Base-by-base conservation (phyloP, 2,329 filamentous ascomycete species). In the Curvularia sp. region DNA sequence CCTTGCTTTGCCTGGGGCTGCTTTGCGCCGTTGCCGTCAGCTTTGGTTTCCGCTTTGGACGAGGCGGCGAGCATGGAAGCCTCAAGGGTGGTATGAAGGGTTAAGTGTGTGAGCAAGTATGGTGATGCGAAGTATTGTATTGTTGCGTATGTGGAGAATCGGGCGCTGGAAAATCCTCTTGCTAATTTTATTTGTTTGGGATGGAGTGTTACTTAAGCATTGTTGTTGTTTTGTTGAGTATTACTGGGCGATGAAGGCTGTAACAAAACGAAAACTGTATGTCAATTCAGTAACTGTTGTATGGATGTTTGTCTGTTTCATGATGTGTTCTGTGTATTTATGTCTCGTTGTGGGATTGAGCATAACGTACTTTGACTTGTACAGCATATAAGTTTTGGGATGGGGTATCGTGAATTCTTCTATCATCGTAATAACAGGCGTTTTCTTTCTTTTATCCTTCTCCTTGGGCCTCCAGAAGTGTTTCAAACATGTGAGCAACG, bases 1-100 rank as follows among this genome's bases (percentile, higher is more conserved):
- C 85, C 4, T 79, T 88, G 22, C 83, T 99, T 31, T 96, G 93
- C 68, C 70, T 84, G 8, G 85, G 90, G 2, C 77, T 98, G 53
- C 85, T 97, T 42, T 79, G 84, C 0, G 91, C 93, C 2, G 87
- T 97, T 10, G 81, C 84, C 4, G 75, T 96, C 26, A 96, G 95
- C 76, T 96, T 97, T 82, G 90, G 80, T 4, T 88, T 92, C 69
- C 87, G 94, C 62, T 84, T 92, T n/a, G 84, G 83, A 38, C 77
- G 76, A 12, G 85, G 88, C 0, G 75, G 72, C 6, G 73, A 61
- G 49, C 83, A 81, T 26, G 81, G 81, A 0, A 79, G 80, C 4
- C 66, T 83, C 65, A 80, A 59, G 53, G 48, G 57, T 10, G 55
- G 33, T 3, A 51, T 58, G 15, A 58, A 56, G 53, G 57, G 57